Evolutionary conservation across 2,329 filamentous ascomycete species (phyloP).

Genomic region (Xylariaceae sp.): DNA sequence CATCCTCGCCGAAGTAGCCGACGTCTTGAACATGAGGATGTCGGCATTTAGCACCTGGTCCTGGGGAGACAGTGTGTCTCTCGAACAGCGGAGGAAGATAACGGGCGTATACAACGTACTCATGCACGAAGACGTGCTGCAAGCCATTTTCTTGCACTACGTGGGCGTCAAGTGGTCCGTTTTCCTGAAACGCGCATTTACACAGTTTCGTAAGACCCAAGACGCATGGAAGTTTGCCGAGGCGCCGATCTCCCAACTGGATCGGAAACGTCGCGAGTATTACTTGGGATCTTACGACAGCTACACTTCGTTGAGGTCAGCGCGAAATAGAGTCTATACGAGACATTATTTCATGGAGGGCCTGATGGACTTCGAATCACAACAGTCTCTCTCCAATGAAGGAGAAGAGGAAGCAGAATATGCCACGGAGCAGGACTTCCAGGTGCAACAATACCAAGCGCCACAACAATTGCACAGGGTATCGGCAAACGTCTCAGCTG

Average conservation of each 20-base stretch:
- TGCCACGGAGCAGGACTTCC: not conserved
- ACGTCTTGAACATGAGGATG: constrained; percentile 51
- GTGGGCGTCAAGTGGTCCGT: constrained; percentile 46
- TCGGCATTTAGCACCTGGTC: constrained; percentile 42
- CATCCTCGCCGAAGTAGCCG: constrained; percentile 46
- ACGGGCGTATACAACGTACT: constrained; percentile 46
- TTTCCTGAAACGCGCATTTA: constrained; percentile 38
- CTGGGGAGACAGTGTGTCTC: constrained; percentile 40
- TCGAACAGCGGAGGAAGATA: constrained; percentile 45
- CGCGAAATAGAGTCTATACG: constrained; percentile 32
- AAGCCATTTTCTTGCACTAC: constrained; percentile 49
- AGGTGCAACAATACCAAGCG: not conserved
- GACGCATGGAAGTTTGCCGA: constrained; percentile 35
- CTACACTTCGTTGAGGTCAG: constrained; percentile 25
- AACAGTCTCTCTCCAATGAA: constrained; percentile 25
- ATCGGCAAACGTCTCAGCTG: not conserved
- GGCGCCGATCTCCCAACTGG: constrained; percentile 28
- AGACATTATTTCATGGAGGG: constrained; percentile 44
- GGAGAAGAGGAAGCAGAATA: constrained; percentile 38
- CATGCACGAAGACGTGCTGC: constrained; percentile 50
- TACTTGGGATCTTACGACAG: constrained; percentile 32
- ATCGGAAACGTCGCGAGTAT: constrained; percentile 30
- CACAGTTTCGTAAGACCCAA: constrained; percentile 26
- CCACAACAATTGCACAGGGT: not conserved
- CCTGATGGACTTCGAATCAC: constrained; percentile 32